These are phyloP conservation scores for Oropetium thomaeum DNA, from an alignment of 176 grass and related monocot genomes.

Conservation along the genomic window DNA sequence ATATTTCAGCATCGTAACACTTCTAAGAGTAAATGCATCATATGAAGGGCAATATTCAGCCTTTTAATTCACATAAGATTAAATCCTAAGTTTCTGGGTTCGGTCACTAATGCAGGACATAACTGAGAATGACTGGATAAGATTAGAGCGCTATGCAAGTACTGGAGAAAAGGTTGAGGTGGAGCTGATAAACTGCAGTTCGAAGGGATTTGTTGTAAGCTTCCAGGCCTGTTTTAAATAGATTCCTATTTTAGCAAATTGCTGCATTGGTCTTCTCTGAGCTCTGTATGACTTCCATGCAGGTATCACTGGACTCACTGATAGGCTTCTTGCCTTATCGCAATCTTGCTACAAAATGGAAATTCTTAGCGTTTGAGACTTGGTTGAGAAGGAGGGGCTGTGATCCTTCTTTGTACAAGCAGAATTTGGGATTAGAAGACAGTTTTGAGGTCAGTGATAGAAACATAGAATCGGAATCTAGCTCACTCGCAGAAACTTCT, in stretches of 20 bases:
- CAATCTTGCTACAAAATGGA: constrained; percentile 81
- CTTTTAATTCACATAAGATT: neutral
- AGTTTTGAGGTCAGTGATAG: constrained; percentile 39
- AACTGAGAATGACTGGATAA: constrained; percentile 64
- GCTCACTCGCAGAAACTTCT: constrained; percentile 36
- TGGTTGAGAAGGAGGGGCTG: constrained; percentile 88
- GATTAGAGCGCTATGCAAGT: constrained; percentile 51
- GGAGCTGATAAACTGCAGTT: constrained; percentile 80
- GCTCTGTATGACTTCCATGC: constrained; percentile 25
- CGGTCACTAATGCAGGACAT: constrained; percentile 45
- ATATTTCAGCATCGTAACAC: constrained; percentile 27
- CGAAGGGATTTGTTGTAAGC: constrained; percentile 91
- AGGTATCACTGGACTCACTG: constrained; percentile 88
- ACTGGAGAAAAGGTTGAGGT: constrained; percentile 82
- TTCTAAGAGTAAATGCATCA: neutral
- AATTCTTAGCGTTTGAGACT: constrained; percentile 84
- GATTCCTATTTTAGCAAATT: neutral
- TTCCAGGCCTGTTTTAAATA: neutral
- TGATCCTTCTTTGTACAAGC: constrained; percentile 69
- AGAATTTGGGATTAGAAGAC: constrained; percentile 54
- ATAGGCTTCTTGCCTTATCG: constrained; percentile 87
- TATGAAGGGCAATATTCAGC: neutral
- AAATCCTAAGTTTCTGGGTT: constrained; percentile 13
- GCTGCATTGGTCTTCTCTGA: constrained; percentile 27
- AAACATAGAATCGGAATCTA: constrained; percentile 44